Evolutionary conservation across 2,329 filamentous ascomycete genomes (phyloP).

Genomic region (Trichoderma semiorbis): DNA sequence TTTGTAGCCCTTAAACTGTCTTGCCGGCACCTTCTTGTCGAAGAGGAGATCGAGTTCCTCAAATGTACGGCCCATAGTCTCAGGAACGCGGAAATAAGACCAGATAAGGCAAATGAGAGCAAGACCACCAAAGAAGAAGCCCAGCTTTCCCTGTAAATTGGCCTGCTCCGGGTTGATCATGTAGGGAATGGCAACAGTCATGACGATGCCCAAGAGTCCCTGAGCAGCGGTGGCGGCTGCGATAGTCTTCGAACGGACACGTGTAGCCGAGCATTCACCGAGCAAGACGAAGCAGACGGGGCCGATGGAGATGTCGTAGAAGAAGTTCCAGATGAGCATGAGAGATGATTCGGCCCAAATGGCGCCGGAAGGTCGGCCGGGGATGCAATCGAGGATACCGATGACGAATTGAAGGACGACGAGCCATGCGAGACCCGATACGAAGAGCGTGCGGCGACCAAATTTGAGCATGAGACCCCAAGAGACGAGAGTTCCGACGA

Average conservation of each 20-base stretch:
- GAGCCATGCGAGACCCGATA: constrained; percentile 40
- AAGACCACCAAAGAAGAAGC: constrained; percentile 32
- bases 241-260: constrained; percentile 41
- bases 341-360: constrained; percentile 40
- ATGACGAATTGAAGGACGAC: constrained; percentile 40
- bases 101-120: constrained; percentile 28
- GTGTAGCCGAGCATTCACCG: constrained; percentile 40
- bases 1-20: constrained; percentile 32
- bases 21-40: constrained; percentile 29
- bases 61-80: constrained; percentile 32
- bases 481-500: constrained; percentile 41
- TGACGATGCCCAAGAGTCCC: constrained; percentile 28
- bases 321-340: constrained; percentile 42
- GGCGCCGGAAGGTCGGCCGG: constrained; percentile 33
- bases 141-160: constrained; percentile 36
- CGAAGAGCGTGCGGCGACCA: constrained; percentile 42
- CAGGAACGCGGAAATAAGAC: constrained; percentile 35
- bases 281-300: constrained; percentile 43
- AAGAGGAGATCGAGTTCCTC: constrained; percentile 37
- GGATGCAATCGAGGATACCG: constrained; percentile 46
- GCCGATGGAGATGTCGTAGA: constrained; percentile 42
- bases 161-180: constrained; percentile 34
- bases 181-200: constrained; percentile 31
- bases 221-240: constrained; percentile 37
- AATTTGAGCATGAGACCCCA: constrained; percentile 41